These are phyloP conservation scores for Azolla pinnata DNA, from an alignment of 75 land plant genomes.

Conservation along the genomic window DNA sequence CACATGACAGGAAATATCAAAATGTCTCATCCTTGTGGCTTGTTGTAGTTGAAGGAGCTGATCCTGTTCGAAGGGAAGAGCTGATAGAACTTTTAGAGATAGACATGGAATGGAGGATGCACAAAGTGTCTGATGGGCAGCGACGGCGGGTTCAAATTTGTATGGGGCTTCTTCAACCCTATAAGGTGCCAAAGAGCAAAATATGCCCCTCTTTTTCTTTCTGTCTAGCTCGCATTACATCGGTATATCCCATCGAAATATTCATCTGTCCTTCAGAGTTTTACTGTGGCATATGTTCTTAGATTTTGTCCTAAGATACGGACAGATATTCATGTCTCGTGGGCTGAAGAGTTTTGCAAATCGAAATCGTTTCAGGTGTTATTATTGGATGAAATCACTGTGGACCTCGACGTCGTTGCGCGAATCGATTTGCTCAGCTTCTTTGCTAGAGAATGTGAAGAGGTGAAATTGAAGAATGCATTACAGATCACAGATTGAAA, in stretches of 20 bases:
- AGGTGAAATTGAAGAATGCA: conserved; percentile 26
- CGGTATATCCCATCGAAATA: too few relatives aligned
- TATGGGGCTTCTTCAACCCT: conserved; percentile 93
- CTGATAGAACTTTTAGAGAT: conserved; percentile 86
- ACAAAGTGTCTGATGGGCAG: conserved; percentile 98
- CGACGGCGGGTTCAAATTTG: conserved; percentile 92
- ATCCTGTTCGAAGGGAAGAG: conserved; percentile 68
- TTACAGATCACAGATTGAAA: background rate
- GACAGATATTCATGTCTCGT: too few relatives aligned
- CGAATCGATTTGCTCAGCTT: conserved; percentile 81
- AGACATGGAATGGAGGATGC: conserved; percentile 91
- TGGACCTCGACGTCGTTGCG: conserved; percentile 91
- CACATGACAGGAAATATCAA: too few relatives aligned
- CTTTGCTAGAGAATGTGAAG: conserved; percentile 74
- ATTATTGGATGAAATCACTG: conserved; percentile 88
- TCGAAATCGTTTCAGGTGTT: conserved; percentile 46
- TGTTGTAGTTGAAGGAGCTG: conserved; percentile 73
- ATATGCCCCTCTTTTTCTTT: too few relatives aligned
- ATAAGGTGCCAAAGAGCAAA: conserved; percentile 38
- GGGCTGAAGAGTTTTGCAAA: too few relatives aligned
- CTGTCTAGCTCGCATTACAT: too few relatives aligned
- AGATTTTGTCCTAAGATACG: too few relatives aligned
- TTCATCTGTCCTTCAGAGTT: background rate
- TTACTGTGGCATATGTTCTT: too few relatives aligned
- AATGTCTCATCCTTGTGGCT: too few relatives aligned